phyloP scores from a whole-genome alignment of 345 rosid species.

The Eucalyptus urophylla region DNA sequence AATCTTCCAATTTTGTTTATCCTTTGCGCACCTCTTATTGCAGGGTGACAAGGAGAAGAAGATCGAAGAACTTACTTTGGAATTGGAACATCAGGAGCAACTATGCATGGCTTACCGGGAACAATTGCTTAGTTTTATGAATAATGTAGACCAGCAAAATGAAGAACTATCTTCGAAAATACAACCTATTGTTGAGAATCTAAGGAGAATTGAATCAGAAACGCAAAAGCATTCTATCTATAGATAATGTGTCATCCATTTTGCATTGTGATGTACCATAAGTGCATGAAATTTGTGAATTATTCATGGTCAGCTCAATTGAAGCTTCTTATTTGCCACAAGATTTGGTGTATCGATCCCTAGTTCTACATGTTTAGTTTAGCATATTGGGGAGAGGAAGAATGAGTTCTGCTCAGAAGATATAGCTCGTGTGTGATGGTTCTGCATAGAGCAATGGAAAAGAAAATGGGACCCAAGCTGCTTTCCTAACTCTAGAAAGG shows the following conservation, averaged over 20 bases:
- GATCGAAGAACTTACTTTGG: constrained; percentile 46
- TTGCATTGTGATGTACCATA: neutral
- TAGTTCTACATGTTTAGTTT: neutral
- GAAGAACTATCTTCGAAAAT: constrained; percentile 51
- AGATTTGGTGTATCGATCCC: neutral
- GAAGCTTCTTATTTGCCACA: neutral
- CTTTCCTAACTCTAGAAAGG: neutral
- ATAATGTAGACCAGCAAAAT: constrained; percentile 41
- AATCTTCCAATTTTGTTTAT: neutral
- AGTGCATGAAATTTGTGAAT: neutral
- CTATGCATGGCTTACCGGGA: constrained; percentile 38
- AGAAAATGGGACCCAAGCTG: neutral
- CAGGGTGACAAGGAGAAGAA: constrained; percentile 66
- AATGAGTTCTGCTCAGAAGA: neutral
- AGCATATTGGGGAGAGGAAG: neutral
- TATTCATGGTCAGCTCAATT: neutral
- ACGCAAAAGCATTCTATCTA: constrained; percentile 5
- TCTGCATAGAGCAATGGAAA: neutral
- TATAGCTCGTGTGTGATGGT: neutral
- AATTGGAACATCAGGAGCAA: constrained; percentile 45
- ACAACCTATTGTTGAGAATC: constrained; percentile 33
- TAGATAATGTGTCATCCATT: constrained; percentile 6
- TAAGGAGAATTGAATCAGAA: constrained; percentile 46
- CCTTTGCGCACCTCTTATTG: neutral
- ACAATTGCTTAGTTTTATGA: constrained; percentile 39